phyloP scores from a whole-genome alignment of 1,284 basidiomycete genomes.

The Marasmius tenuissimus region DNA sequence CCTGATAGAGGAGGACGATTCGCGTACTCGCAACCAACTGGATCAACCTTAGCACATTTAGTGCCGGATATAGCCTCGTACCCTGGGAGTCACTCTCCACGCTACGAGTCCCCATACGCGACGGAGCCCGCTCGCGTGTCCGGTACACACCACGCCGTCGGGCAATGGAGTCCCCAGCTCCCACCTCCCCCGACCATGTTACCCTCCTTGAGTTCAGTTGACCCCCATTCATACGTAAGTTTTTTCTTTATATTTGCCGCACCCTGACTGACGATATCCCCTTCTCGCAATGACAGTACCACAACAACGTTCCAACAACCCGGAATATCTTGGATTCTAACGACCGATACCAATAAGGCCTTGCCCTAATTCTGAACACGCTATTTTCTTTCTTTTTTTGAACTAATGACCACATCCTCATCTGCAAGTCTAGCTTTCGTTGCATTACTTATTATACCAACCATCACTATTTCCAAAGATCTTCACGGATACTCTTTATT shows the following conservation, averaged over 20 bases:
- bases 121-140: constrained; percentile 30
- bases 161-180: constrained; percentile 45
- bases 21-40: constrained; percentile 37
- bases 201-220: constrained; percentile 29
- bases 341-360: constrained; percentile 1
- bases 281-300: not conserved
- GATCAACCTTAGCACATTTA: constrained; percentile 47
- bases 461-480: not conserved
- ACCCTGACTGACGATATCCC: constrained; percentile 7
- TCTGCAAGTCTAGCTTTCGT: not conserved
- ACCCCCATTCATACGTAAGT: constrained; percentile 55
- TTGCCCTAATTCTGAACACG: not conserved
- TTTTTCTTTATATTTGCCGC: not conserved
- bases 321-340: not conserved
- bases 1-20: constrained; percentile 32
- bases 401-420: not conserved
- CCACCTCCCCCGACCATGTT: constrained; percentile 32
- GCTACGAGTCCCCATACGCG: constrained; percentile 48
- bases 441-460: not conserved
- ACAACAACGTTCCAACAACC: not conserved
- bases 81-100: constrained; percentile 32
- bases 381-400: not conserved
- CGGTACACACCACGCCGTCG: constrained; percentile 37
- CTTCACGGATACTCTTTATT: not conserved
- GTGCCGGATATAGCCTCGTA: constrained; percentile 61